Base-by-base conservation (phyloP, 1,139 yeast genomes). In the Suhomyces terraborum region DNA sequence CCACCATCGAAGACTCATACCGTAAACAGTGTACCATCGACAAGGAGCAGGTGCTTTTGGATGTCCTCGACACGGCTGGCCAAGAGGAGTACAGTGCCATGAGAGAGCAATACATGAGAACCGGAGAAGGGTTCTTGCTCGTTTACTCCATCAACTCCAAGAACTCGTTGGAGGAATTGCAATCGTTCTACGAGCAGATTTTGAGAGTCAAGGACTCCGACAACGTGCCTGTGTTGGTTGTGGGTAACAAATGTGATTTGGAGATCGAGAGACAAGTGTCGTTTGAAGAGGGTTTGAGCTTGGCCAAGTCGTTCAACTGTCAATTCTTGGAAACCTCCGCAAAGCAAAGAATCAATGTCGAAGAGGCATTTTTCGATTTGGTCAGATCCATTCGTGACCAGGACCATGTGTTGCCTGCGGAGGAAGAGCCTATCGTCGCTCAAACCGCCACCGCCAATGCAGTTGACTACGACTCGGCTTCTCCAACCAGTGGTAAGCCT, bases 71-170 rank as follows among this genome's bases (percentile, higher is more conserved):
- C 64, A 93, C 98, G 31, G 98, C 98, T 12, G 98, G 98, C 32
- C 98, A 91, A 71, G 98, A 93, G 66, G 98, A 93, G 66, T 93
- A 89, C 64, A 82, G 91, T 42, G 95, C 97, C 22, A 84, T 93
- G 93, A 77, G 98, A 56, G 98, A 93, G 65, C 94, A 84, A 55
- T 77, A 94, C 68, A 93, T 93, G 82, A 78, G 96, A 49, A 88
- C 95, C 13, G 96, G 96, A 36, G 95, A 88, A 61, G 97, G 96
- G 13, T 89, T 88, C 57, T 66, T 89, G 40, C 68, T 89, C 47
- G 96, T 87, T 19, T 88, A 88, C 59, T 83, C 93, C 6, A 89
- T 88, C 50, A 86, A 89, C 41, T 86, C 89, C 48, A 73, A 84
- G 46, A 80, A 82, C 54, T 84, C 95, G 3, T 79, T 87, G 56